Evolutionary conservation across 2,329 filamentous ascomycete genomes (phyloP).

Genomic region (Alternaria novae-zelandiae): DNA sequence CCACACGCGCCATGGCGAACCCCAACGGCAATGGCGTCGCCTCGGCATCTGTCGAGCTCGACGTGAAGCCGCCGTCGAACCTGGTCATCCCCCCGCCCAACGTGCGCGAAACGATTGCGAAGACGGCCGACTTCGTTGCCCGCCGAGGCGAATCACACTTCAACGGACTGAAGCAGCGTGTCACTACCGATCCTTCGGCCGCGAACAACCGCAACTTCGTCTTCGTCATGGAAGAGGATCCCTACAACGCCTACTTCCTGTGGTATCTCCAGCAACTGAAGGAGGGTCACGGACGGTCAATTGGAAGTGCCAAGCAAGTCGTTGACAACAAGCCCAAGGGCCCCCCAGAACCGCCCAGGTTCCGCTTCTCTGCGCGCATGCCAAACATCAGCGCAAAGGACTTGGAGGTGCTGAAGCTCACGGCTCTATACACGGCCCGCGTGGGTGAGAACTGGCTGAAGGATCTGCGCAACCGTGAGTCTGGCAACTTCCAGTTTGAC

Average conservation of each 20-base stretch:
- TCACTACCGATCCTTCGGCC: slow-evolving; percentile 69
- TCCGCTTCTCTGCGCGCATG: slow-evolving; percentile 94
- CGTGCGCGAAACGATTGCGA: slow-evolving; percentile 85
- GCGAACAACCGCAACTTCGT: slow-evolving; percentile 80
- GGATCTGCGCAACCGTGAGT: slow-evolving; percentile 83
- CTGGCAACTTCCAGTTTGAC: slow-evolving; percentile 92
- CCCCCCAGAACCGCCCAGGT: slow-evolving; percentile 83
- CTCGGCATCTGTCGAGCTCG: slow-evolving; percentile 21
- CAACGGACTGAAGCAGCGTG: slow-evolving; percentile 84
- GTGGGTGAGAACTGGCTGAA: slow-evolving; percentile 94
- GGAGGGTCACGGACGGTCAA: slow-evolving; percentile 74
- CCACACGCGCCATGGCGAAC: slow-evolving; percentile 34
- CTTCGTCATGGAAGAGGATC: slow-evolving; percentile 79
- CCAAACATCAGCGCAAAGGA: slow-evolving; percentile 96
- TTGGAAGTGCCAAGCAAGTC: slow-evolving; percentile 18
- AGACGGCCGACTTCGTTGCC: slow-evolving; percentile 90
- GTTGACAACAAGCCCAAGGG: slow-evolving; percentile 74
- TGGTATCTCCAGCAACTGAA: slow-evolving; percentile 90
- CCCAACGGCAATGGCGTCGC: slow-evolving; percentile 32
- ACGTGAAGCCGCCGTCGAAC: slow-evolving; percentile 74
- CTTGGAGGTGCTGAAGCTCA: slow-evolving; percentile 74
- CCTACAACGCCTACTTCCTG: slow-evolving; percentile 86
- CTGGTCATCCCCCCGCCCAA: slow-evolving; percentile 85
- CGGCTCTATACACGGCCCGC: slow-evolving; percentile 89
- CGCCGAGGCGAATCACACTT: slow-evolving; percentile 72